Evolutionary conservation across 164 flowering plant species (phyloP), one percentile per base, ranked within the genome.

Genomic region (Nelumbo lutea): DNA sequence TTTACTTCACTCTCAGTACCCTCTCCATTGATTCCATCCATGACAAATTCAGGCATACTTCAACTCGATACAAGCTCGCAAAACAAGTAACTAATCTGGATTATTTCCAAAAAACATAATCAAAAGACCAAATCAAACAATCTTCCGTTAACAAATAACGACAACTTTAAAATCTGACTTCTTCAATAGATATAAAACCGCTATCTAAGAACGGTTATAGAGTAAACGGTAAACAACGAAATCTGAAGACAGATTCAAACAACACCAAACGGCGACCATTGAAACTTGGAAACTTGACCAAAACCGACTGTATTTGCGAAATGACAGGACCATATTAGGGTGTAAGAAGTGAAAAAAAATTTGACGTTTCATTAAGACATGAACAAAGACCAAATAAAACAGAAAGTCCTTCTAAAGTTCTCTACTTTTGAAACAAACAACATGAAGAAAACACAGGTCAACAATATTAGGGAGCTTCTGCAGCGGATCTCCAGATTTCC

Each of bases 31-130:
- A 79, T 77, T 56, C 66, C 88, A 77, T 84, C 92, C 83, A 82
- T 67, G 44, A 79, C 81, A 70, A 90, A 65, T 60, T 92, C 93
- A 75, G 93, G 96, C 96, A 90, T 92, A 9, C 13, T 8, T n/a
- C 46, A 75, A 70, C 56, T 53, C 72, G 65, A 68, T 39, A 41
- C 50, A 67, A 61, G 53, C 46, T 13, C 64, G 42, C 59, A 59
- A 67, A 48, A 62, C 62, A 14, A 50, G 68, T 60, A 9, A 76
- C 40, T 56, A 59, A 71, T 67, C 84, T 83, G 85, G 71, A 40
- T 64, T 59, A 11, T 47, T 47, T 40, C 45, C 48, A 67, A 61
- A 43, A 39, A 66, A 38, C 9, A 14, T 48, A 69, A 65, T 8
- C 13, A 44, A 11, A 71, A 27, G 41, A 58, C 38, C 59, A 47